Conservation (phyloP, 768 basidiomycete genomes). For the Heimioporus sp. region DNA sequence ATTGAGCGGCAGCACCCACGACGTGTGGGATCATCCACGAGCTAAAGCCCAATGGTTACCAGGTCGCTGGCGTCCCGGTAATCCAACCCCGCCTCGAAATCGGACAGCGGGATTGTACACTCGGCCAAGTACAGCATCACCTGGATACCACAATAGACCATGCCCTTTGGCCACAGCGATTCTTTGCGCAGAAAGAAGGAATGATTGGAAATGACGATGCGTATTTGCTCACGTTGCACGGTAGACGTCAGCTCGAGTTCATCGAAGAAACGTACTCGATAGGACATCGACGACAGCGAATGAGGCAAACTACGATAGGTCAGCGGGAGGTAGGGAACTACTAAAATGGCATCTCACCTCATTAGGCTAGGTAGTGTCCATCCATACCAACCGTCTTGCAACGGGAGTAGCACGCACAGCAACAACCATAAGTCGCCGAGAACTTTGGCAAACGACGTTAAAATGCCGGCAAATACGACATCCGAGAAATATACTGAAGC, state of each 20-base stretch:
- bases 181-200: slow-evolving; percentile 88
- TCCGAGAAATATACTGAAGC: slow-evolving; percentile 83
- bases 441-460: slow-evolving; percentile 97
- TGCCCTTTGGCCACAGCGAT: slow-evolving; percentile 83
- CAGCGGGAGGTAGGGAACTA: neutral
- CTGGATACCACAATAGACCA: slow-evolving; percentile 90
- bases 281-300: slow-evolving; percentile 93
- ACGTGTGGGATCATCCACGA: slow-evolving; percentile 94
- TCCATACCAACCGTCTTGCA: slow-evolving; percentile 58
- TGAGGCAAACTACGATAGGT: slow-evolving; percentile 49
- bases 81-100: slow-evolving; percentile 93
- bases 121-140: slow-evolving; percentile 99
- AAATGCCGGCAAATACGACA: slow-evolving; percentile 90
- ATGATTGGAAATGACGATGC: slow-evolving; percentile 95
- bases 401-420: slow-evolving; percentile 77
- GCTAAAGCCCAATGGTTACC: slow-evolving; percentile 91
- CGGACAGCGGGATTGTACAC: slow-evolving; percentile 92
- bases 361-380: slow-evolving; percentile 85
- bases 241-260: slow-evolving; percentile 66
- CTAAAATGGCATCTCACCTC: slow-evolving; percentile 53
- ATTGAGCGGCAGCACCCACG: slow-evolving; percentile 97
- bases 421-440: slow-evolving; percentile 94
- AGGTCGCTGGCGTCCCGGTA: slow-evolving; percentile 96
- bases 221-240: slow-evolving; percentile 94
- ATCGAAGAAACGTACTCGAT: slow-evolving; percentile 70